Conservation (phyloP, 192 early-diverging fungal genomes). For the Entrophospora sp. region DNA sequence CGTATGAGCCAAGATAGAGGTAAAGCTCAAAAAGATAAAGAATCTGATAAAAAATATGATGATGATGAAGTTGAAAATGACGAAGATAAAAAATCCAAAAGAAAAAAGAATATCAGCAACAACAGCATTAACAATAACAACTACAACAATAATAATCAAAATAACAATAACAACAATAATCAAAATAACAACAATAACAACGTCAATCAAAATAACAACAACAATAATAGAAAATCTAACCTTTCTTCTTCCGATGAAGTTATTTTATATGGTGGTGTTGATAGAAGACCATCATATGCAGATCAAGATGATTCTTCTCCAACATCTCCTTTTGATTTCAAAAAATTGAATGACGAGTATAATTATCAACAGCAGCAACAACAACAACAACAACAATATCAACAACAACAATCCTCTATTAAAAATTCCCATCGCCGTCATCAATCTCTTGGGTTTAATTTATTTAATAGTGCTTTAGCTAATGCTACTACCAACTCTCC, state of each 20-base stretch:
- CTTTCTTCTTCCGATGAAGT: too few relatives aligned
- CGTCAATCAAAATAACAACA: background rate
- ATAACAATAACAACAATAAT: slow-evolving; percentile 3
- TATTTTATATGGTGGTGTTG: too few relatives aligned
- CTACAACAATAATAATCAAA: background rate
- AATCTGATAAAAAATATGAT: slow-evolving; percentile 18
- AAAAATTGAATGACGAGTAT: background rate
- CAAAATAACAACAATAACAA: background rate
- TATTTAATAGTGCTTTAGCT: background rate
- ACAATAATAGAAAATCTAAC: background rate
- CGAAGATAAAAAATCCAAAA: slow-evolving; percentile 5
- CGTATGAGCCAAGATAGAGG: slow-evolving; percentile 27
- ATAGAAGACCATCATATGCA: too few relatives aligned
- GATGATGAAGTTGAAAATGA: slow-evolving; percentile 12
- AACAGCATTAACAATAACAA: background rate
- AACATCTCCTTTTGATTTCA: slow-evolving; percentile 16
- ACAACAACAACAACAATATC: too few relatives aligned
- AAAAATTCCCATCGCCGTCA: slow-evolving; percentile 21
- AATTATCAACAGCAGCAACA: too few relatives aligned
- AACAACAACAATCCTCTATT: background rate
- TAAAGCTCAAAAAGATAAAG: slow-evolving; percentile 25
- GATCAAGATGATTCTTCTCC: too few relatives aligned
- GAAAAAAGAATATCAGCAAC: slow-evolving; percentile 10
- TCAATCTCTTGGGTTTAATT: slow-evolving; percentile 17
- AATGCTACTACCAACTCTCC: background rate